Evolutionary conservation across 2,329 filamentous ascomycete genomes (phyloP), one percentile per base, ranked within the genome.

Genomic region (Arthrinium phaeospermum): DNA sequence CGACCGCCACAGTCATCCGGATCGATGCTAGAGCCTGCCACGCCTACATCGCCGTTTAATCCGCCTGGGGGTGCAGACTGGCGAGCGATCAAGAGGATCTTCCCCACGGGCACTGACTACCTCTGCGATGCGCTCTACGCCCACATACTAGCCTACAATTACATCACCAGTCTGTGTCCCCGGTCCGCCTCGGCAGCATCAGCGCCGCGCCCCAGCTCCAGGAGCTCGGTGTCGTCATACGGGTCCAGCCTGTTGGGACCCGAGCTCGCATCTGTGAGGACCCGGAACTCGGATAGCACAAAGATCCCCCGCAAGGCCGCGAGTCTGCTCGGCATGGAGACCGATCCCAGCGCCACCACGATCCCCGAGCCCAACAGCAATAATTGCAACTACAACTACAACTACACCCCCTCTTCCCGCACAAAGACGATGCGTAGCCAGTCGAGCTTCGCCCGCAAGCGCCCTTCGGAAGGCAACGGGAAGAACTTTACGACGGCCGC

Each of bases 111-210:
- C 30, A 85, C 86, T 2, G 86, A 89, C 73, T 86, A 87, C 75
- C 84, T 90, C 7, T 90, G 88, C 76, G 88, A 91, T 70, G 87
- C 88, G 0, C 79, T 91, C 7, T 91, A 90, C 76, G 89, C 89
- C 0, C 88, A 91, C 75, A 82, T 91, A 12, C 80, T 91, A 4
- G 88, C 87, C 0, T 90, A 88, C 79, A 91, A 90, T 79, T 91
- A 91, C 80, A 81, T 91, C 70, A 79, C 79, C 64, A 78, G 80
- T 6, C 75, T 86, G 13, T 83, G 81, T 69, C 75, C 77, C 19
- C 80, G 78, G 19, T 75, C 76, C 22, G 73, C 71, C 4, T 71
- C 75, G 27, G 70, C 34, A 44, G 71, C 67, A 24, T 49, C 71
- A 12, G 61, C 49, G 10, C 75, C 68, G 30, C 71, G 68, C 37